Percentiles rank a stretch among this genome's conserved stretches.
phyloP scores from a whole-genome alignment of 345 rosid genomes.

The Arabis hirsuta region DNA sequence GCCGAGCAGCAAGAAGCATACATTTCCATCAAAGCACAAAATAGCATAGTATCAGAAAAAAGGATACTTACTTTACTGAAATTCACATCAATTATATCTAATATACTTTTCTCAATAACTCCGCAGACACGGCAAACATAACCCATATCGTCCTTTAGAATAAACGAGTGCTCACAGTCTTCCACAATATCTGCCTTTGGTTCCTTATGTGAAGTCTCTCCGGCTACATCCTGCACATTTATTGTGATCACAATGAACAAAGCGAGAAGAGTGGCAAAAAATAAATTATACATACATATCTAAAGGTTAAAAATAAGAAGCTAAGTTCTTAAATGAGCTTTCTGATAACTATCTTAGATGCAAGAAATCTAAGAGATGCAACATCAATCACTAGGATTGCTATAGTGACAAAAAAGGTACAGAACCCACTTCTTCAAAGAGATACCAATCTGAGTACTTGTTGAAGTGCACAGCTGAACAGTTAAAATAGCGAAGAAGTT shows the following conservation, averaged over 20 bases:
- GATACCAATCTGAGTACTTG: neutral
- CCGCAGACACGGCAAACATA: slow-evolving; percentile 92
- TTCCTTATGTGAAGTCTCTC: slow-evolving; percentile 54
- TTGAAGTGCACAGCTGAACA: slow-evolving; percentile 3
- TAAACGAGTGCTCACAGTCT: slow-evolving; percentile 77
- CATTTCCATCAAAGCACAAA: slow-evolving; percentile 16
- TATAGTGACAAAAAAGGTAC: neutral
- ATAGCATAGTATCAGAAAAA: slow-evolving; percentile 8
- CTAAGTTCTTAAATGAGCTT: neutral
- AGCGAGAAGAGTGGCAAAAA: slow-evolving; percentile 4
- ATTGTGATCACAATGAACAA: slow-evolving; percentile 17
- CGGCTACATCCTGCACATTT: slow-evolving; percentile 53
- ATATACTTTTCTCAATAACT: slow-evolving; percentile 69
- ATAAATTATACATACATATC: neutral
- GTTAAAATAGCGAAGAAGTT: neutral
- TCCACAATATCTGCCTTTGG: slow-evolving; percentile 53
- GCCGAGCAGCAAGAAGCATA: slow-evolving; percentile 21
- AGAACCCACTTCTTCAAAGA: neutral
- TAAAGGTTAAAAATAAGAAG: neutral
- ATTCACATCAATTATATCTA: slow-evolving; percentile 77
- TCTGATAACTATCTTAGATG: slow-evolving; percentile 27
- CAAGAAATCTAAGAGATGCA: slow-evolving; percentile 28
- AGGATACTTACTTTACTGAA: slow-evolving; percentile 62
- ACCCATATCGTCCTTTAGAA: slow-evolving; percentile 91
- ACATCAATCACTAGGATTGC: slow-evolving; percentile 13